Evolutionary conservation across 306 rosid genomes (phyloP).

Genomic region (Fragaria vesca): DNA sequence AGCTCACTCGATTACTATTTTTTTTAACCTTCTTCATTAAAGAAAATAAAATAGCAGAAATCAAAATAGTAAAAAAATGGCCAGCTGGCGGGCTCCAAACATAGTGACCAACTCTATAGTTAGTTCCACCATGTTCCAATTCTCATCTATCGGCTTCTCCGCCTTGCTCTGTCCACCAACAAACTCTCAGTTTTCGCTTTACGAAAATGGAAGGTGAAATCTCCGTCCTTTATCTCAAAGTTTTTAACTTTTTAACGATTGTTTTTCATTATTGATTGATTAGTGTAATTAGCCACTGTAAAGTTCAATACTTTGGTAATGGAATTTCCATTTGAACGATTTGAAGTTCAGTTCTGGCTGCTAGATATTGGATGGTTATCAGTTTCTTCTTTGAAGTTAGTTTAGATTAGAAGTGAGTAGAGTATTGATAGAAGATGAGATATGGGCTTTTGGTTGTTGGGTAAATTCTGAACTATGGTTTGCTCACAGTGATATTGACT

Average conservation of each 20-base stretch:
- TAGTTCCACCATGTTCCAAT: neutral
- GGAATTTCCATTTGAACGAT: neutral
- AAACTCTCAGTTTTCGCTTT: neutral
- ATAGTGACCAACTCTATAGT: neutral
- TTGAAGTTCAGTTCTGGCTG: neutral
- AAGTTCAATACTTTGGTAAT: neutral
- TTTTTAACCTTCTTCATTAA: no score
- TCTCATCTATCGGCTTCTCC: conserved; percentile 18
- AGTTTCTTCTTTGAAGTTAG: neutral
- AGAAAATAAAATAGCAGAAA: neutral
- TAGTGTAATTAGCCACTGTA: neutral
- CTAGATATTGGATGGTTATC: neutral
- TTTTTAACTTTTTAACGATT: neutral
- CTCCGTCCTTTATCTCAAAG: neutral
- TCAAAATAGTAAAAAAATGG: neutral
- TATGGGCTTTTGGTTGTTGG: neutral
- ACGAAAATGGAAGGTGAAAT: conserved; percentile 21
- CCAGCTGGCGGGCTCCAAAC: neutral
- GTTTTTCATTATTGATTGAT: neutral
- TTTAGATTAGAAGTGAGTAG: neutral
- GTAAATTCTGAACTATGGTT: neutral
- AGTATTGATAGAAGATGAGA: neutral
- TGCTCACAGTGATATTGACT: neutral
- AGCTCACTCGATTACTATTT: no score
- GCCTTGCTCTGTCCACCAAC: neutral